Percentiles rank a stretch among this genome's conserved stretches.
phyloP scores from a whole-genome alignment of 2,329 filamentous ascomycete species.

The Myriosclerotinia duriaeana region DNA sequence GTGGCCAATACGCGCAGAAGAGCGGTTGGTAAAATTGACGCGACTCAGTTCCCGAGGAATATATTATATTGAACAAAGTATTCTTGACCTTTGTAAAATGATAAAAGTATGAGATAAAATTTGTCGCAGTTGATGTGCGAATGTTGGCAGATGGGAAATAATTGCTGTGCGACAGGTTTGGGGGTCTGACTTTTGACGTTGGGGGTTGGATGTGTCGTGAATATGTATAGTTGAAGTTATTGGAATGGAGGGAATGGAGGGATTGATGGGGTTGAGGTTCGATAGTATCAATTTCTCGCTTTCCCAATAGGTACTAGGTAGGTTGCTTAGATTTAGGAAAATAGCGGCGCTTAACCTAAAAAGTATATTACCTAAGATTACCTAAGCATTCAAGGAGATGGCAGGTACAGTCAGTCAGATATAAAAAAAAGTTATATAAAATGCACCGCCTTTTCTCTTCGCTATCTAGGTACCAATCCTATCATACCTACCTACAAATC shows the following conservation, averaged over 20 bases:
- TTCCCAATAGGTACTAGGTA: constrained; percentile 7
- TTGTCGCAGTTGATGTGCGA: constrained; percentile 25
- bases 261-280: constrained; percentile 12
- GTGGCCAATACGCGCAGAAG: constrained; percentile 33
- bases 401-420: constrained; percentile 1
- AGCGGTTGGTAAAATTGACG: constrained; percentile 26
- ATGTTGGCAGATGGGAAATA: constrained; percentile 10
- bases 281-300: constrained; percentile 20
- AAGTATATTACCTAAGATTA: constrained; percentile 15
- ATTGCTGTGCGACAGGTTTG: constrained; percentile 19
- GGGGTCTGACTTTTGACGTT: constrained; percentile 10
- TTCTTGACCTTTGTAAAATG: constrained; percentile 3
- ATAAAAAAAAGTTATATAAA: background rate
- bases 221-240: constrained; percentile 13
- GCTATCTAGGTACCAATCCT: too few species aligned
- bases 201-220: constrained; percentile 20
- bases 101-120: background rate
- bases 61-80: constrained; percentile 23
- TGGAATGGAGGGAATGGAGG: constrained; percentile 20
- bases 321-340: background rate
- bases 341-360: constrained; percentile 5
- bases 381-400: constrained; percentile 13
- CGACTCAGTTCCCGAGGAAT: constrained; percentile 24
- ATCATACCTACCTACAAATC: too few species aligned
- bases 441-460: too few species aligned